Base-by-base conservation (phyloP, 148 eudicot genomes). In the Diospyros kaki region DNA sequence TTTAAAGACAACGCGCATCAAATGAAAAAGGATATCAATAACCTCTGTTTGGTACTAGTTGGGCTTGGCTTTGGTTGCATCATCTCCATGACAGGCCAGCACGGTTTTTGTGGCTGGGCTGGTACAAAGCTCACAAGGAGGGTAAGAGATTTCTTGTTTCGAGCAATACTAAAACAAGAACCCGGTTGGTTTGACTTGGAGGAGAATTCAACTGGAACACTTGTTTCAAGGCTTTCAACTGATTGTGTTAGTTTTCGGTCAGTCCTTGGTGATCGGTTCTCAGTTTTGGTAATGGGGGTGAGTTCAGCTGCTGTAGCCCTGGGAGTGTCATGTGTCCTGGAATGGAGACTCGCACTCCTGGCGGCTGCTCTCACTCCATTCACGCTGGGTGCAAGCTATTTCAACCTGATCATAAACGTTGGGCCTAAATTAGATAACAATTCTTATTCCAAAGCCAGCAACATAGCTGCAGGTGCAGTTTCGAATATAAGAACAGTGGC, bases 61-160 rank as follows among this genome's bases (percentile, higher is more conserved):
- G 89, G 89, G 41, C 82, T 86, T 50, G 89, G 89, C 13, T 39
- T 83, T 41, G 84, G 75, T 3, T 81, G 84, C 53, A 83, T 83
- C 40, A 39, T 83, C 40, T 43, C 82, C 67, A 86, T 86, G 89
- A 83, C 84, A 40, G 83, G 84, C 39, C 86, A 86, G 61, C 89
- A 86, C 67, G 89, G 89, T 50, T 81, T 86, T 64, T 83, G 86
- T 44, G 89, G 89, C 15, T 86, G 82, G 89, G 86, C 89, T 14
- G 89, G 89, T 13, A 78, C 86, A 3, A 86, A 75, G 64, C 86
- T 86, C 73, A 83, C 86, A 2, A 81, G 54, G 67, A 67, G 83
- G 53, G 86, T 81, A 12, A 64, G 89, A 14, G 64, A 83, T n/a
- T 52, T 61, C n/a, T 58, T 83, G 39, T 83, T 86, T 51, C 73